Conservation (phyloP, 2,329 filamentous ascomycete genomes). For the Cercospora nicotianae region DNA sequence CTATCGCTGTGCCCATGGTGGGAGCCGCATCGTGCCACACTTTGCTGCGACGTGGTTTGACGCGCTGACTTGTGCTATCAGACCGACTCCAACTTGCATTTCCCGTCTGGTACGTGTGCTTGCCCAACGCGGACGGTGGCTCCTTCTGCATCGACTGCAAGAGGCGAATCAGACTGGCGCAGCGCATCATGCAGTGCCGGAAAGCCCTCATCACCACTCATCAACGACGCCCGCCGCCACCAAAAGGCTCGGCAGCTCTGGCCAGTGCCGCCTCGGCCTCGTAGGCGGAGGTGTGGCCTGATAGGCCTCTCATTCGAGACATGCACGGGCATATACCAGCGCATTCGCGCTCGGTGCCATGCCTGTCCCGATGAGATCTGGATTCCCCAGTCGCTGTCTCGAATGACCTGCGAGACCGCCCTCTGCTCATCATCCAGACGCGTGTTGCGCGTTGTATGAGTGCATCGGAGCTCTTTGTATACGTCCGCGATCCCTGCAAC, state of each 20-base stretch:
- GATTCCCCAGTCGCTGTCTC: neutral
- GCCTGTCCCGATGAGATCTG: neutral
- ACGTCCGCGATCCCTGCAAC: constrained; percentile 4
- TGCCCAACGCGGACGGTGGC: neutral
- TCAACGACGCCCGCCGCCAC: neutral
- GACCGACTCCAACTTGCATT: neutral
- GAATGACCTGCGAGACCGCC: neutral
- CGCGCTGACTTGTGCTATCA: neutral
- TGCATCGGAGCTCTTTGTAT: neutral
- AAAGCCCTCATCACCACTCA: neutral
- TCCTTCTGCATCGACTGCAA: neutral
- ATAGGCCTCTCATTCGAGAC: constrained; percentile 9
- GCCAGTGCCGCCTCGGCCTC: constrained; percentile 13
- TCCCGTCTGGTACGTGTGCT: neutral
- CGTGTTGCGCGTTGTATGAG: neutral
- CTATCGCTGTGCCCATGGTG: neutral
- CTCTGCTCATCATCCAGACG: neutral
- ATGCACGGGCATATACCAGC: constrained; percentile 4
- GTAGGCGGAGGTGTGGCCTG: neutral
- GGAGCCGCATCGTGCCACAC: neutral
- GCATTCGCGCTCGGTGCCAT: neutral
- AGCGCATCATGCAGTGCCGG: neutral
- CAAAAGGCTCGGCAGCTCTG: neutral
- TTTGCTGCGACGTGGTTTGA: neutral
- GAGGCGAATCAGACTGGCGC: neutral